phyloP scores from a whole-genome alignment of 306 rosid species.

The Astragalus membranaceus region DNA sequence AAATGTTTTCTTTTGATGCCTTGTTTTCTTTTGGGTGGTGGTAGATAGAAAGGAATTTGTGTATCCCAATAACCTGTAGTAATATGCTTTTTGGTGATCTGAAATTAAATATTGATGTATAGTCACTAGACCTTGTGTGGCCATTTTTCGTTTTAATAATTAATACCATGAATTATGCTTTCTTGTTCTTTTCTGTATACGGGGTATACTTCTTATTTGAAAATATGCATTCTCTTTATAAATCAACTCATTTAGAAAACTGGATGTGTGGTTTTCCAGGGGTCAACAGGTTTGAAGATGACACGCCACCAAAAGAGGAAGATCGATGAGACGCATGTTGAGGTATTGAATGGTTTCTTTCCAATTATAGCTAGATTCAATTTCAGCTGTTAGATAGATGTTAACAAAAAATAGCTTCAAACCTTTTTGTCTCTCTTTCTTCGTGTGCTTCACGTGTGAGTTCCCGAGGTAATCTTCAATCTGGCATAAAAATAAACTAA shows the following conservation, averaged over 20 bases:
- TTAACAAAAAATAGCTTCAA: neutral
- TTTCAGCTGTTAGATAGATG: neutral
- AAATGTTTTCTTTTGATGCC: neutral
- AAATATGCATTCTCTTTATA: neutral
- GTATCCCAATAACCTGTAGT: neutral
- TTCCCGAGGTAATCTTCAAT: neutral
- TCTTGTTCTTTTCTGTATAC: neutral
- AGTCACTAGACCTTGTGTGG: neutral
- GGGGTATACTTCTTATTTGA: neutral
- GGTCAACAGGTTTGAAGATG: conserved; percentile 92
- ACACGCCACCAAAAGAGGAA: conserved; percentile 98
- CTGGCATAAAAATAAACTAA: neutral
- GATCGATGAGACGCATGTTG: conserved; percentile 96
- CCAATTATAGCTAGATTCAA: neutral
- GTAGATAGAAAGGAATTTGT: neutral
- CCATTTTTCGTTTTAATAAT: conserved; percentile 1
- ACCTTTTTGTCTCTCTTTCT: neutral
- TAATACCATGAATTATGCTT: neutral
- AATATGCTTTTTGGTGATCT: neutral
- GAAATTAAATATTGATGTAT: conserved; percentile 3
- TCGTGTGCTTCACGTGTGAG: neutral
- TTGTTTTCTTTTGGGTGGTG: neutral
- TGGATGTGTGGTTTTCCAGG: conserved; percentile 39
- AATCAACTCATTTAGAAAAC: conserved; percentile 17
- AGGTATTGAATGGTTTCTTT: conserved; percentile 49